Evolutionary conservation across 768 basidiomycete species (phyloP), one percentile per base, ranked within the genome.

Genomic region (Boletus tomentosulus): DNA sequence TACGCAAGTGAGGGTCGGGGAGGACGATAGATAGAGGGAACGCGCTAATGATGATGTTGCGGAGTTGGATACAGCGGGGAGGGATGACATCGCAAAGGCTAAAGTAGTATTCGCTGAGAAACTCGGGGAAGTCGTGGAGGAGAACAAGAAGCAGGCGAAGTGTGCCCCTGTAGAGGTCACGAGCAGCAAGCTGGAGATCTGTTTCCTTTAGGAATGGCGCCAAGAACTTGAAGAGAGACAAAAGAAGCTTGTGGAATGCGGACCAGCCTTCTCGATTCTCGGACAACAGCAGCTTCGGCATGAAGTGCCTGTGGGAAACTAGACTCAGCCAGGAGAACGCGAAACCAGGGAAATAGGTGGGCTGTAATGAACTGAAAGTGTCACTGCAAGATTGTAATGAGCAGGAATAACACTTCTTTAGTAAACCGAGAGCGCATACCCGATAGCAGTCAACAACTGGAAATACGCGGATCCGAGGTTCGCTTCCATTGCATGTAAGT

Each of bases 121-220:
- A 98, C 57, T 98, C 97, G 48, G 97, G 97, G 78, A 98, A 98
- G 73, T 98, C 97, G 71, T 99, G 95, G 19, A 99, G 83, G 48
- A 99, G 86, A 54, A 98, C 93, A 45, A 99, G 81, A 46, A 99
- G 83, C 30, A 99, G 80, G 34, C 95, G 85, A 44, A 97, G 77
- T 22, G 93, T 82, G 22, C 93, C 97, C 41, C 91, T 85, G 76
- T 95, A 98, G 41, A 99, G 80, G 58, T 92, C 88, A 41, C 89
- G 81, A 22, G 89, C 87, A 5, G 93, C 85, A 24, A 81, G 78
- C 59, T 88, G 83, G 41, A 98, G 79, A 60, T 90, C 85, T 12
- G 86, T 83, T 31, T 87, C 81, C 64, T 85, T 88, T 62, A 99
- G 77, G 79, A 98, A 96, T 2, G 94, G 93, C 2, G 85, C 79